Evolutionary conservation across 2,329 filamentous ascomycete genomes (phyloP), one percentile per base, ranked within the genome.

Genomic region (Knufia petricola): DNA sequence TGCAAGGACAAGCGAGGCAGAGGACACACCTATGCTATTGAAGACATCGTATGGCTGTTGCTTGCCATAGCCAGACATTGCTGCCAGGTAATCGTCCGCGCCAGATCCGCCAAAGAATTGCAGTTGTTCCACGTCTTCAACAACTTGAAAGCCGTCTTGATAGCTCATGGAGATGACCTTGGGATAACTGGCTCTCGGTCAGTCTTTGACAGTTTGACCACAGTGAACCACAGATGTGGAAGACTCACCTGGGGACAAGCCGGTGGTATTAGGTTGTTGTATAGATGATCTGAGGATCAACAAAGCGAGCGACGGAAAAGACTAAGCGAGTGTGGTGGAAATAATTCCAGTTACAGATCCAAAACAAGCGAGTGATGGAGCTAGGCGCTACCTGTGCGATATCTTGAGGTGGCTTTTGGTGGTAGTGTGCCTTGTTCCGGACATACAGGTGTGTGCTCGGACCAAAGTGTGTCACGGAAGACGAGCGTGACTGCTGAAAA

Each of bases 201-300:
- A 38, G 44, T 47, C 32, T 47, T 21, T 28, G 10, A n/a, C 19
- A 24, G 8, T 26, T 31, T 24, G 36, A 31, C 21, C 13, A 28
- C 39, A 24, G 15, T 9, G 23, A 20, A 38, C n/a, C 17, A 15
- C n/a, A 30, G 34, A 28, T n/a, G 26, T 39, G n/a, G 21, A 26
- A 34, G 31, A 47, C 69, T 63, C 60, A 72, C 69, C 61, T 69
- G 65, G 66, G 66, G 61, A 62, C 62, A 62, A 62, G 69, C 62
- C 55, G 61, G 65, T 61, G 66, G 68, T 63, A 66, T 69, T 61
- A 68, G 69, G 66, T 69, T 69, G 68, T 71, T 10, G 41, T 68
- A 58, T 68, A 71, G 69, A 70, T 67, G 65, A 58, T 46, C 23
- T 19, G 45, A 24, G 26, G 48, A 20, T 46, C 26, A 51, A 59